A percentile compares a stretch with the other conserved stretches of the same genome.
Conservation (phyloP, 805 yeast genomes). For the Zygoascus ofunaensis region DNA sequence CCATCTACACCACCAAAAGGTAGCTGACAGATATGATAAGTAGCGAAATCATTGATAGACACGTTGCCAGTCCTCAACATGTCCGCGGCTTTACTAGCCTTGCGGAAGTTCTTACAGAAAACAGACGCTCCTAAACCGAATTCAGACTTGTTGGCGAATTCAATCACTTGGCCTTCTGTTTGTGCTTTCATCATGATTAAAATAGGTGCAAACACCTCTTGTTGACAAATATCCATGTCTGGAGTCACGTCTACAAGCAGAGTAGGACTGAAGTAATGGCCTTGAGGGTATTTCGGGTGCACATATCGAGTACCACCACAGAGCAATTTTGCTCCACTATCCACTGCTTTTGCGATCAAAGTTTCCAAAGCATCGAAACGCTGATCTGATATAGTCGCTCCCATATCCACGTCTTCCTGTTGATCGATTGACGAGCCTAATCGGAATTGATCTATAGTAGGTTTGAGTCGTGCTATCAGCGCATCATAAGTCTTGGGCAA, state of each 20-base stretch:
- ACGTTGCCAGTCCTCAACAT: conserved; percentile 76
- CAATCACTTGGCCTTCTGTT: conserved; percentile 56
- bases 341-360: conserved; percentile 64
- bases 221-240: conserved; percentile 69
- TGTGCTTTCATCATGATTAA: conserved; percentile 69
- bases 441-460: conserved; percentile 53
- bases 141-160: conserved; percentile 71
- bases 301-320: conserved; percentile 71
- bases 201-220: conserved; percentile 94
- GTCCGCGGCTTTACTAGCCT: conserved; percentile 55
- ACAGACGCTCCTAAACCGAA: conserved; percentile 91
- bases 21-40: conserved; percentile 87
- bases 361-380: conserved; percentile 61
- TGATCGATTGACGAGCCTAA: conserved; percentile 91
- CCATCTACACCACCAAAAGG: conserved; percentile 95
- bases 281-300: conserved; percentile 93
- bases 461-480: conserved; percentile 46
- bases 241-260: conserved; percentile 71
- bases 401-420: conserved; percentile 85
- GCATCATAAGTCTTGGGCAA: conserved; percentile 58
- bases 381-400: conserved; percentile 81
- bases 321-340: conserved; percentile 69
- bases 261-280: conserved; percentile 90
- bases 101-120: conserved; percentile 56
- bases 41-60: conserved; percentile 96